phyloP scores from a whole-genome alignment of 176 grass and related monocot genomes.

The Musa troglodytarum region DNA sequence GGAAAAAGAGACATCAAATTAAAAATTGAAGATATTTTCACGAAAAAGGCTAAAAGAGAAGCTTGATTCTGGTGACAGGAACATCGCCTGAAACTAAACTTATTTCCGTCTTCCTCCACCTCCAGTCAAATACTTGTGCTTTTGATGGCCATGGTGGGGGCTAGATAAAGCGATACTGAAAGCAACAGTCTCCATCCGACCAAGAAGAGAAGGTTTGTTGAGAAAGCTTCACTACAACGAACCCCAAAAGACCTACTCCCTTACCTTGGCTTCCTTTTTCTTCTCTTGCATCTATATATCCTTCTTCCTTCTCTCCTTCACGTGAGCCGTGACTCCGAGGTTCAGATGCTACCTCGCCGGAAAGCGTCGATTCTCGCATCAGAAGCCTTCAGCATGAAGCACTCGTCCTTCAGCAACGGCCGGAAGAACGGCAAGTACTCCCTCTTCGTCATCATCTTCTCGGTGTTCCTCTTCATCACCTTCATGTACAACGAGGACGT shows the following conservation, averaged over 20 bases:
- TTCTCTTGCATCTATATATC: background rate
- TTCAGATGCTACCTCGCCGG: slow-evolving; percentile 16
- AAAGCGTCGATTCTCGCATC: background rate
- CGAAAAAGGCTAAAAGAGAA: too few species aligned
- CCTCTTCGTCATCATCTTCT: slow-evolving; percentile 2
- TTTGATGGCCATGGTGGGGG: too few species aligned
- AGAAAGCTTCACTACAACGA: background rate
- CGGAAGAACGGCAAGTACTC: background rate
- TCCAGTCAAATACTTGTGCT: too few species aligned
- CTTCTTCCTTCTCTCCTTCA: background rate
- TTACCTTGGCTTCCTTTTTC: background rate
- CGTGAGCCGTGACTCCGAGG: too few species aligned
- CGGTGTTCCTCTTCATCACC: slow-evolving; percentile 16
- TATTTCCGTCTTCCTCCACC: too few species aligned
- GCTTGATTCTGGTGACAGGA: too few species aligned
- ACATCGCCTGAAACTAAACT: too few species aligned
- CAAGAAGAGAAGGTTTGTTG: background rate
- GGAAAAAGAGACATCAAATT: too few species aligned
- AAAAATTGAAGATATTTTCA: too few species aligned
- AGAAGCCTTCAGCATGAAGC: background rate
- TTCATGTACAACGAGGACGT: slow-evolving; percentile 28
- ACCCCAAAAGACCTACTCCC: background rate
- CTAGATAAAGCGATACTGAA: background rate
- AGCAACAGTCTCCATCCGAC: background rate
- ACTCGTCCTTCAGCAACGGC: background rate